Percentiles rank a stretch among this genome's conserved stretches.
Conservation (phyloP, 2,329 filamentous ascomycete genomes). For the Botryotinia narcissicola region DNA sequence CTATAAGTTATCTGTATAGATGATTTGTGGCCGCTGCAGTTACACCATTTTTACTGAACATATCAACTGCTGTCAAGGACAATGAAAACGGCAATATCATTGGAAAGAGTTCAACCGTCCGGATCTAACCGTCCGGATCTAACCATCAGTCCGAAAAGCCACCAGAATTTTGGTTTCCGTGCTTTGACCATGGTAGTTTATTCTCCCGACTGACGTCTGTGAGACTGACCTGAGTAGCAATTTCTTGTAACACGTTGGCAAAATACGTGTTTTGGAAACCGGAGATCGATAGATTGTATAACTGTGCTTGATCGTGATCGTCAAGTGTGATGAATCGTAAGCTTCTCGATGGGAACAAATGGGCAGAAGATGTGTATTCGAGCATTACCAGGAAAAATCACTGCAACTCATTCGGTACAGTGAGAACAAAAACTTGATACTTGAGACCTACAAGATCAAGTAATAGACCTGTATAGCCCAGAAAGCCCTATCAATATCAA, state of each 20-base stretch:
- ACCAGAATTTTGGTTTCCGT: neutral
- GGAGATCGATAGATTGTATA: neutral
- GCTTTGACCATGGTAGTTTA: neutral
- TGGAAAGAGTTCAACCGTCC: constrained; percentile 25
- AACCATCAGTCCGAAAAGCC: constrained; percentile 16
- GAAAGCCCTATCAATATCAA: neutral
- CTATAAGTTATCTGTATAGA: constrained; percentile 25
- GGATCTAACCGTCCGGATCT: constrained; percentile 25
- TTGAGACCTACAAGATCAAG: neutral
- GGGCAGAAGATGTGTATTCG: neutral
- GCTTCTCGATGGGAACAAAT: neutral
- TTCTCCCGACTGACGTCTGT: neutral
- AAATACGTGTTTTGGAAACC: neutral
- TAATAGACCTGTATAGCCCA: neutral
- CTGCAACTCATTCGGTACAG: neutral
- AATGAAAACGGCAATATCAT: constrained; percentile 27
- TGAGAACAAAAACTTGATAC: neutral
- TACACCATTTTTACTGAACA: constrained; percentile 23
- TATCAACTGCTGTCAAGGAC: constrained; percentile 26
- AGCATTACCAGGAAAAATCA: neutral
- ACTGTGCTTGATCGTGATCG: neutral
- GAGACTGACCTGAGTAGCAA: neutral
- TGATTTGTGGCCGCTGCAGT: constrained; percentile 25
- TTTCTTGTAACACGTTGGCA: neutral
- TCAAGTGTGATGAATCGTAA: neutral